Evolutionary conservation across 2,329 filamentous ascomycete species (phyloP).

Genomic region (Geosmithia morbida): DNA sequence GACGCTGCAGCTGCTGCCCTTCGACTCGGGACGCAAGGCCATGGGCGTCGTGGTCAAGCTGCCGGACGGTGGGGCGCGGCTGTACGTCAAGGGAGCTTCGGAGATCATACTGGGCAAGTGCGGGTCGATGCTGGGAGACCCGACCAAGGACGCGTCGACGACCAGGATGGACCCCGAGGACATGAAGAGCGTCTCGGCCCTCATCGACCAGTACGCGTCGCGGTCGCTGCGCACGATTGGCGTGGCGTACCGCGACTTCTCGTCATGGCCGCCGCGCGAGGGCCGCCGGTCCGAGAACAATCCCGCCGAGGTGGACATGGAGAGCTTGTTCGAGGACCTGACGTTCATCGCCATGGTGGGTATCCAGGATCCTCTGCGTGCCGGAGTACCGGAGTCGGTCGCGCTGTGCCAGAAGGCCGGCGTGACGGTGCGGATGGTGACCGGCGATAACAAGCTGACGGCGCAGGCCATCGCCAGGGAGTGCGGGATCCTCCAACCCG

Average conservation of each 20-base stretch:
- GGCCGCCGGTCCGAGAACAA: constrained; percentile 39
- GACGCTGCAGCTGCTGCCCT: constrained; percentile 55
- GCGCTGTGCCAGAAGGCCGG: constrained; percentile 59
- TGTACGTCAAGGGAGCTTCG: constrained; percentile 51
- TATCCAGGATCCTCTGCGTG: constrained; percentile 68
- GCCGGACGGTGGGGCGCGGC: constrained; percentile 33
- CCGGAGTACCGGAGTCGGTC: constrained; percentile 62
- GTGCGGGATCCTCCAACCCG: constrained; percentile 57
- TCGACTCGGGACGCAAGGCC: constrained; percentile 63
- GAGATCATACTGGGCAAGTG: constrained; percentile 48
- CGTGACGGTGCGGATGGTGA: constrained; percentile 74
- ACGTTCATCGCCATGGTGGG: constrained; percentile 56
- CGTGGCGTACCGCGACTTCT: constrained; percentile 71
- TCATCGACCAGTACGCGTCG: constrained; percentile 67
- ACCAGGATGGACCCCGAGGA: constrained; percentile 28
- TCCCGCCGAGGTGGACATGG: constrained; percentile 47
- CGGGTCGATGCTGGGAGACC: constrained; percentile 33
- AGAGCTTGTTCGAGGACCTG: constrained; percentile 54
- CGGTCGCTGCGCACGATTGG: constrained; percentile 75
- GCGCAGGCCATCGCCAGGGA: constrained; percentile 67
- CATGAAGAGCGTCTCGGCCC: constrained; percentile 39
- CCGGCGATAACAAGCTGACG: constrained; percentile 68
- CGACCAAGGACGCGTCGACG: constrained; percentile 24
- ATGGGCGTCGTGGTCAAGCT: constrained; percentile 46
- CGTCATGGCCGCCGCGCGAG: constrained; percentile 64